Percentiles rank a stretch among this genome's conserved stretches.
These are phyloP conservation scores for Lentithecium fluviatile DNA, from an alignment of 495 filamentous ascomycete genomes.

Conservation along the genomic window DNA sequence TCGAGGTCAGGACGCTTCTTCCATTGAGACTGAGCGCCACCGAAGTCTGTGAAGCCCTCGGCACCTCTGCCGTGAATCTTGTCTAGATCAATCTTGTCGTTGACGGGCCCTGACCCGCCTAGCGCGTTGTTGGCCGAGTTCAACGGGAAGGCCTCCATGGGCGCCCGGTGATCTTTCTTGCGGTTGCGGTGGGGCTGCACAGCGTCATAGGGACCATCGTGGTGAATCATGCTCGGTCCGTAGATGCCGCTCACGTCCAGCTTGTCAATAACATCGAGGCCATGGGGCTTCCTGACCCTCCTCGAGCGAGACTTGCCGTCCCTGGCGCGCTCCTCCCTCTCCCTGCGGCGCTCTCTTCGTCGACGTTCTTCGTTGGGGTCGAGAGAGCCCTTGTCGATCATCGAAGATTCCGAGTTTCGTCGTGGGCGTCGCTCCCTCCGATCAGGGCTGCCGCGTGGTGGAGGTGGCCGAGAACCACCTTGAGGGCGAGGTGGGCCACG, in stretches of 20 bases:
- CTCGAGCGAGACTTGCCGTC: constrained; percentile 47
- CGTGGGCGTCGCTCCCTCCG: constrained; percentile 57
- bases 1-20: constrained; percentile 42
- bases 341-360: constrained; percentile 68
- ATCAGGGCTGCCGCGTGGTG: constrained; percentile 48
- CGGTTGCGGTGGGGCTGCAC: constrained; percentile 95
- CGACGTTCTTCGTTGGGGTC: constrained; percentile 74
- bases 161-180: constrained; percentile 75
- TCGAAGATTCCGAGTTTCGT: constrained; percentile 92
- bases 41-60: constrained; percentile 82
- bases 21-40: constrained; percentile 44
- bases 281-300: constrained; percentile 56
- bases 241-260: constrained; percentile 97
- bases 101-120: constrained; percentile 82
- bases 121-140: constrained; percentile 88
- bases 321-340: constrained; percentile 62
- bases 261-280: constrained; percentile 93
- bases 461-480: constrained; percentile 41
- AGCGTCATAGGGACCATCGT: constrained; percentile 97
- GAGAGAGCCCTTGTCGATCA: constrained; percentile 64
- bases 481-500: constrained; percentile 38
- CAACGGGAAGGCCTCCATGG: constrained; percentile 95
- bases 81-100: constrained; percentile 76
- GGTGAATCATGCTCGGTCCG: constrained; percentile 93
- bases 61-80: constrained; percentile 75